A percentile compares a stretch with the other conserved stretches of the same genome.
These are phyloP conservation scores for Globisporangium lucens DNA, from an alignment of 352 stramenopile genomes.

Conservation along the genomic window DNA sequence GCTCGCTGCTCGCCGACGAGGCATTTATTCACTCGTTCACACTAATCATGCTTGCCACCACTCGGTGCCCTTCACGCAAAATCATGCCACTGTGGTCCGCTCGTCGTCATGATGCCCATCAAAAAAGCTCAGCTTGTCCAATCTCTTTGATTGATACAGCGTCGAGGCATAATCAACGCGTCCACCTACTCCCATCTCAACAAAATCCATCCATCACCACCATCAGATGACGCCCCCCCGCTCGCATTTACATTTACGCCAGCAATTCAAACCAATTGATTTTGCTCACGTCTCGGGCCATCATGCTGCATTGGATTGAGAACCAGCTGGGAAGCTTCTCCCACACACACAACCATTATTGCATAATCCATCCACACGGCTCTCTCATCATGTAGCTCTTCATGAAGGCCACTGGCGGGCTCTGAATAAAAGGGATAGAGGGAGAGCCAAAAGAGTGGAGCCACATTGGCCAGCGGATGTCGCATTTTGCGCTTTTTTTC, in stretches of 20 bases:
- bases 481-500: slow-evolving; percentile 3
- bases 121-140: not conserved
- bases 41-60: not conserved
- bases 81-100: not conserved
- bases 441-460: not conserved
- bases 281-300: not conserved
- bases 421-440: not conserved
- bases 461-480: not conserved
- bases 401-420: not conserved
- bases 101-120: not conserved
- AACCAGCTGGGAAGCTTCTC: not conserved
- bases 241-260: too few species aligned
- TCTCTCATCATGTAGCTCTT: not conserved
- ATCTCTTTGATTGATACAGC: not conserved
- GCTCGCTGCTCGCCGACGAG: not conserved
- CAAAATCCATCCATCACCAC: not conserved
- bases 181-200: not conserved
- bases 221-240: too few species aligned
- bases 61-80: not conserved
- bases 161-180: not conserved
- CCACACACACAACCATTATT: not conserved
- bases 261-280: not conserved
- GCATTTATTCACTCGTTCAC: not conserved
- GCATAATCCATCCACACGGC: not conserved
- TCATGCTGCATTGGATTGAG: not conserved